Percentiles rank a stretch among this genome's conserved stretches.
phyloP scores from a whole-genome alignment of 225 moss, liverwort and hornwort genomes.

The Polytrichum formosum region DNA sequence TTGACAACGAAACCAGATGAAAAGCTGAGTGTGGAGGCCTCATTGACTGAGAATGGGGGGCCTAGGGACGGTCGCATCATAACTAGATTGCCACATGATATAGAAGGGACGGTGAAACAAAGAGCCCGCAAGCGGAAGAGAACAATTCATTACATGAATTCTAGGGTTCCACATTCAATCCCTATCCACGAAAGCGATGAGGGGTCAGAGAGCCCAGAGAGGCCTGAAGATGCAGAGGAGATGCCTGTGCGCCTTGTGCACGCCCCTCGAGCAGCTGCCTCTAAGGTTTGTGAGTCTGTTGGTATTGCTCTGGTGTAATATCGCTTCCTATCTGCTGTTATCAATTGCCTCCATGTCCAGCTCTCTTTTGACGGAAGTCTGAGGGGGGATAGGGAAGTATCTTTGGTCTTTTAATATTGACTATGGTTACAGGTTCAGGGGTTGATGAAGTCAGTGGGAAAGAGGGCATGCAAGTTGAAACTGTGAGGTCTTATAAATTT shows the following conservation, averaged over 20 bases:
- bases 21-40: constrained; percentile 7
- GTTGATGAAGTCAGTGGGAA: too few relatives aligned
- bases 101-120: constrained; percentile 19
- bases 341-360: not conserved
- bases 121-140: constrained; percentile 35
- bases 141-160: constrained; percentile 41
- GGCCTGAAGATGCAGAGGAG: constrained; percentile 27
- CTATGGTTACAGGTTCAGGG: too few relatives aligned
- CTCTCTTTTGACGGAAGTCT: not conserved
- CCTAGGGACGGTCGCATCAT: constrained; percentile 12
- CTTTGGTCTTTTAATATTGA: too few relatives aligned
- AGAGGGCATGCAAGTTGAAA: too few relatives aligned
- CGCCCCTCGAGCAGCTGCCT: constrained; percentile 31
- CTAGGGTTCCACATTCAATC: constrained; percentile 41
- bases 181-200: constrained; percentile 38
- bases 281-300: constrained; percentile 29
- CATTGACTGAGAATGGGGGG: constrained; percentile 10
- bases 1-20: constrained; percentile 12
- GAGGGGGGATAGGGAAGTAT: not conserved
- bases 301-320: not conserved
- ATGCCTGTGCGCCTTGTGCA: constrained; percentile 23
- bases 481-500: too few relatives aligned
- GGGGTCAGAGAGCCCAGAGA: constrained; percentile 30
- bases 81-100: constrained; percentile 23
- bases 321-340: not conserved